phyloP scores from a whole-genome alignment of 2,329 filamentous ascomycete species.

The Penicillium sumatraense region DNA sequence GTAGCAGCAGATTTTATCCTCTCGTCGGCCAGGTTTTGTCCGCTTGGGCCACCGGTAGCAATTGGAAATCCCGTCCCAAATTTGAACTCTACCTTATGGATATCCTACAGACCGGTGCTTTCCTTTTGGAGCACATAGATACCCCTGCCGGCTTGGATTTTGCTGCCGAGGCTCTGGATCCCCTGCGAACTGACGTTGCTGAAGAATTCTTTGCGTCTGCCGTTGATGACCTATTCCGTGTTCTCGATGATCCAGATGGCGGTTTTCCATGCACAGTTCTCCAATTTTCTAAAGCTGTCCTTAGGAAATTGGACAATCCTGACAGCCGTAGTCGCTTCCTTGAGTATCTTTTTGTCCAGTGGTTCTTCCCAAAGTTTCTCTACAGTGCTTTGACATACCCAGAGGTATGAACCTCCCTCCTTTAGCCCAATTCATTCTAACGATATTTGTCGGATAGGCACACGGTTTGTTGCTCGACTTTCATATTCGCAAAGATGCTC shows the following conservation, averaged over 20 bases:
- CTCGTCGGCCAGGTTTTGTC: constrained; percentile 85
- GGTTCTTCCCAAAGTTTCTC: constrained; percentile 89
- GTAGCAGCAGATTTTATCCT: constrained; percentile 75
- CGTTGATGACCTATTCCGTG: constrained; percentile 78
- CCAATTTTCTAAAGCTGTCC: constrained; percentile 81
- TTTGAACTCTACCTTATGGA: constrained; percentile 96
- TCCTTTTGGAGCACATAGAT: constrained; percentile 83
- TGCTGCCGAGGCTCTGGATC: constrained; percentile 67
- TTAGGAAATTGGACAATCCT: constrained; percentile 72
- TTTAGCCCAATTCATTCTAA: constrained; percentile 31
- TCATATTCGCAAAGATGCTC: constrained; percentile 87
- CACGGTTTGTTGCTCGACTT: constrained; percentile 77
- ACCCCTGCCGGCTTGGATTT: constrained; percentile 74
- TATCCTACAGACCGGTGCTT: constrained; percentile 88
- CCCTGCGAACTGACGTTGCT: constrained; percentile 78
- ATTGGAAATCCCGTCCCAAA: constrained; percentile 87
- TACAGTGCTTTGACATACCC: constrained; percentile 84
- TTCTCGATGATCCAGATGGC: constrained; percentile 84
- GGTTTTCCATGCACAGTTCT: constrained; percentile 86
- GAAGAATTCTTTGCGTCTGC: constrained; percentile 88
- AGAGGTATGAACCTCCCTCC: constrained; percentile 61
- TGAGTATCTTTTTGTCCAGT: constrained; percentile 84
- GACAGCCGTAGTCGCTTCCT: constrained; percentile 75
- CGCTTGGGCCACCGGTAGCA: constrained; percentile 81
- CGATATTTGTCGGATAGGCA: constrained; percentile 46